Evolutionary conservation across 2,329 filamentous ascomycete genomes (phyloP).

Genomic region (Ceratocystis cacaofunesta): DNA sequence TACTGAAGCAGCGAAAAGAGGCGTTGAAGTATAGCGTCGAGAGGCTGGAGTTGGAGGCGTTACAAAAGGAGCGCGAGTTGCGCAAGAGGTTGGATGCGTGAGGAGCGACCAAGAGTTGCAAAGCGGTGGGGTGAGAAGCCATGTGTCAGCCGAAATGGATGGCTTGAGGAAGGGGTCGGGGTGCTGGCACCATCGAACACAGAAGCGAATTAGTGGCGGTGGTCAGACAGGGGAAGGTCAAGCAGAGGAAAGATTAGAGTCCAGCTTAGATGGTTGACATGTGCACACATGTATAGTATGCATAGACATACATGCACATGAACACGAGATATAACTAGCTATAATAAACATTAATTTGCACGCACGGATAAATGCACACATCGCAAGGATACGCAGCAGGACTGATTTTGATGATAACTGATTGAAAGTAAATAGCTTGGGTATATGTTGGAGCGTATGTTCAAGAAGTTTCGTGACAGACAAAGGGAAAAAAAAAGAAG

Average conservation of each 20-base stretch:
- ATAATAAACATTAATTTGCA: background rate
- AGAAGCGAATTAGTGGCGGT: background rate
- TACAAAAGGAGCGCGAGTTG: conserved; percentile 53
- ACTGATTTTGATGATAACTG: conserved; percentile 14
- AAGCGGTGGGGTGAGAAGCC: background rate
- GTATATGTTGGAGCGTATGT: conserved; percentile 3
- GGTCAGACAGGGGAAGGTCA: background rate
- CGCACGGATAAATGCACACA: background rate
- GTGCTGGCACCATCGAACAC: background rate
- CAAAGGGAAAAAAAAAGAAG: conserved; percentile 17
- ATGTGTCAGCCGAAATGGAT: background rate
- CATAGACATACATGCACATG: background rate
- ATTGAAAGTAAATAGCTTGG: conserved; percentile 9
- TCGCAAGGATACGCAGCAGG: background rate
- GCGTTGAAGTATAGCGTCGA: conserved; percentile 76
- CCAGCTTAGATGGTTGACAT: background rate
- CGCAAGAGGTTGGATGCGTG: conserved; percentile 32
- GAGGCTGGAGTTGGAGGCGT: conserved; percentile 70
- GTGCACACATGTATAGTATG: background rate
- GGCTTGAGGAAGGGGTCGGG: background rate
- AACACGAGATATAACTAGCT: background rate
- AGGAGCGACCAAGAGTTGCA: background rate
- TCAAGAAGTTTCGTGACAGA: conserved; percentile 11
- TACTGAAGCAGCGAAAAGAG: conserved; percentile 67
- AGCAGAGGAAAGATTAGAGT: background rate